Evolutionary conservation across 768 basidiomycete species (phyloP).

Genomic region (Trametes meyenii): DNA sequence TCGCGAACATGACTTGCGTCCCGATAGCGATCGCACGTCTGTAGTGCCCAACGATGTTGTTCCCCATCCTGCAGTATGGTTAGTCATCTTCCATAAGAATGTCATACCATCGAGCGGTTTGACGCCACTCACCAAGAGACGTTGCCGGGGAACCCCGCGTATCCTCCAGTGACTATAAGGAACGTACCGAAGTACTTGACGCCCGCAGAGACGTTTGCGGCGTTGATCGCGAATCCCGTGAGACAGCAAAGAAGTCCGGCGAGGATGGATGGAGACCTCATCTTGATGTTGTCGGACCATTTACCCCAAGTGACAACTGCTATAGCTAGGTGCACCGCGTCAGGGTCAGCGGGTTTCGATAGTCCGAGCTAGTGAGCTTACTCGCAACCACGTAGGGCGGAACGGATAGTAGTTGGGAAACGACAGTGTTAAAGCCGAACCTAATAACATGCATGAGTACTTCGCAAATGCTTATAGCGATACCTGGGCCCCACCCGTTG

Average conservation of each 20-base stretch:
- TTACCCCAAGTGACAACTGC: conserved; percentile 53
- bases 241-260: conserved; percentile 52
- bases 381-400: conserved; percentile 68
- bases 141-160: conserved; percentile 61
- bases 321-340: conserved; percentile 45
- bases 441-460: conserved; percentile 18
- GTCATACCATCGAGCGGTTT: not conserved
- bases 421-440: conserved; percentile 58
- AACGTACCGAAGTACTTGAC: conserved; percentile 77
- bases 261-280: conserved; percentile 62
- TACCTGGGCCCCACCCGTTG: conserved; percentile 13
- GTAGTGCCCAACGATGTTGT: conserved; percentile 68
- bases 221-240: conserved; percentile 66
- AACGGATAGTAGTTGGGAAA: conserved; percentile 66
- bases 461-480: not conserved
- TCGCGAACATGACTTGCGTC: conserved; percentile 66
- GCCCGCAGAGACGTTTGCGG: conserved; percentile 51
- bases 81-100: too few relatives aligned
- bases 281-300: conserved; percentile 58
- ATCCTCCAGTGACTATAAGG: conserved; percentile 65
- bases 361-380: conserved; percentile 34
- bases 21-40: conserved; percentile 73
- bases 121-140: conserved; percentile 51
- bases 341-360: not conserved
- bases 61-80: conserved; percentile 42